Evolutionary conservation across 1,284 basidiomycete genomes (phyloP), one percentile per base, ranked within the genome.

Genomic region (Bondarzewia mesenterica): DNA sequence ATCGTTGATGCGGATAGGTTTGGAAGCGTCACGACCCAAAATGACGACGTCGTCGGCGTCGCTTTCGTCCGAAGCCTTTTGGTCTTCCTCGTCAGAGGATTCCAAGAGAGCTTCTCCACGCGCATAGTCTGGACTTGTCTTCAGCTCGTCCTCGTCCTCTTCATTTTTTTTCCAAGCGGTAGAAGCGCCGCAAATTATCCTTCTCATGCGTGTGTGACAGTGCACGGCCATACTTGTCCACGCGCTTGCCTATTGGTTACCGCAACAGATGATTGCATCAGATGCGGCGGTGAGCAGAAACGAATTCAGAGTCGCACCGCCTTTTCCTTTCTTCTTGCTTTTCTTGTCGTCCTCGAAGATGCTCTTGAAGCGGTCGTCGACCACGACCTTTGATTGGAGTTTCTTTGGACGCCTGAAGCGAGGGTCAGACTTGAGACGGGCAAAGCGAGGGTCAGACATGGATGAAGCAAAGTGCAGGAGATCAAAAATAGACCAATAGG

Each of bases 321-420:
- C 64, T 52, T 63, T 65, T 48, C 57, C 58, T 61, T 66, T 68
- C 47, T 66, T 65, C 55, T 70, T 72, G 52, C 72, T 74, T 56
- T 70, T 69, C 53, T 64, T 70, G 55, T 62, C 62, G 49, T 73
- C 66, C 18, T 78, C 70, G 44, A 98, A 80, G 16, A 96, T 74
- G 52, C 76, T 72, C 64, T 88, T 90, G 78, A 99, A 99, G n/a
- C 95, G 85, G 14, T 95, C 86, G 64, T 99, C 95, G 36, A 98
- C 79, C 52, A 87, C 79, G 45, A 96, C 85, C 66, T 94, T 96
- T 57, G 82, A 73, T 47, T 82, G 73, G 43, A 87, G 82, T 63
- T 85, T 88, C 61, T 83, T 89, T 1, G 89, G 87, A 20, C 79
- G 78, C 32, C 94, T 75, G 71, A 99, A 99, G 49, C 95, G 83